These are phyloP conservation scores for Neurospora africana DNA, from an alignment of 495 filamentous ascomycete genomes.

Conservation along the genomic window DNA sequence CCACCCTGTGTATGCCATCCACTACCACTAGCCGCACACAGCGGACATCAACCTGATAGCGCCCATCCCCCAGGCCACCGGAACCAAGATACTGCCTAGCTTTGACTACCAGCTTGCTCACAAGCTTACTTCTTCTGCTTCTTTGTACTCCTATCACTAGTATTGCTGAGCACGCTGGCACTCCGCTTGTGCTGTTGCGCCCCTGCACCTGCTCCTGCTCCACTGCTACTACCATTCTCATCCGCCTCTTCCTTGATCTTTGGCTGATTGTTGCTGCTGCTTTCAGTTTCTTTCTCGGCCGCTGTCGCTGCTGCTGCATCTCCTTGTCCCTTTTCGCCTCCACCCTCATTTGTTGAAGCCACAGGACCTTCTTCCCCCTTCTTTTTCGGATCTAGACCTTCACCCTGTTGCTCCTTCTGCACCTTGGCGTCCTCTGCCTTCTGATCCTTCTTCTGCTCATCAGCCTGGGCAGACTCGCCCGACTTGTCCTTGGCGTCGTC, in stretches of 20 bases:
- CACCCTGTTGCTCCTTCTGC: background rate
- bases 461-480: constrained; percentile 4
- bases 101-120: background rate
- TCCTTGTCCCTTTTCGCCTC: background rate
- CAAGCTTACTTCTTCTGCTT: constrained; percentile 51
- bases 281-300: background rate
- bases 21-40: background rate
- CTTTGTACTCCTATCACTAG: constrained; percentile 62
- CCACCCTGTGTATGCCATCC: background rate
- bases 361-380: background rate
- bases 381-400: background rate
- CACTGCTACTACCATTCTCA: background rate
- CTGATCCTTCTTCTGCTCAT: constrained; percentile 6
- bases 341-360: background rate
- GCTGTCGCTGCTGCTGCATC: background rate
- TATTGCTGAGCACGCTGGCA: constrained; percentile 59
- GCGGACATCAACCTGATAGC: background rate
- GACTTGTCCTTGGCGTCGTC: background rate
- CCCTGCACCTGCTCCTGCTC: background rate
- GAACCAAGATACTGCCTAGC: background rate
- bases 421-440: background rate
- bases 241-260: constrained; percentile 11
- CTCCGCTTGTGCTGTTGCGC: constrained; percentile 51
- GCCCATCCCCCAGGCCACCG: background rate
- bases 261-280: constrained; percentile 1